Base-by-base conservation (phyloP, 2,329 filamentous ascomycete genomes). In the Trichoderma oligosporum region DNA sequence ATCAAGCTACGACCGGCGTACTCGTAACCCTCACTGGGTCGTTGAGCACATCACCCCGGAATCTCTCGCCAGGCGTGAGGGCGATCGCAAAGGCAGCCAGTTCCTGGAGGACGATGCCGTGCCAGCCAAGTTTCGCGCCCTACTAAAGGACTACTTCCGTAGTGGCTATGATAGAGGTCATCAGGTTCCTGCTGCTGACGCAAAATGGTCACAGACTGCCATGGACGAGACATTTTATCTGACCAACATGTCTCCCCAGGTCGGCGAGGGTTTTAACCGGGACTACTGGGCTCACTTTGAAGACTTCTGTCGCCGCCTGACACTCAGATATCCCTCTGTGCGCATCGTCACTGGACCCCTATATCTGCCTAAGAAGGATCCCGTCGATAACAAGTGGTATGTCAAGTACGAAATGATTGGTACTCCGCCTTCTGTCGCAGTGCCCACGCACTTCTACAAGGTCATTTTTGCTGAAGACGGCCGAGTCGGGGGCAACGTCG, bases 251-350 rank as follows among this genome's bases (percentile, higher is more conserved):
- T 96, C 92, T 70, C 94, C 94, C 29, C 94, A 99, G 76, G 94
- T 99, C 27, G 94, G 94, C 64, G 91, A 97, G 70, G 94, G 94
- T 59, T 99, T 99, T 81, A 99, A 99, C 77, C 83, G 94, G 51
- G 94, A 99, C 76, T 99, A 99, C 82, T 99, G 94, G 94, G 89
- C 94, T 35, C 94, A 99, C 73, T 92, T 99, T 64, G 94, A 99
- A 76, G 93, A 97, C 69, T 99, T 97, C 69, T 97, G 93, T 75
- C 84, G 94, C 8, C 80, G 91, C 16, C 78, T 99, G 63, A 93
- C 92, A 1, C 75, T 78, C 45, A 81, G 78, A 54, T 99, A 97
- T 70, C 92, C 93, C 1, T 88, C 83, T 39, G 93, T 99, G 24
- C 82, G 94, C 61, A 87, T 97, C 64, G 90, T 97, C 56, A 99